Base-by-base conservation (phyloP, 192 early-diverging fungal species). In the Allomyces macrogynus region DNA sequence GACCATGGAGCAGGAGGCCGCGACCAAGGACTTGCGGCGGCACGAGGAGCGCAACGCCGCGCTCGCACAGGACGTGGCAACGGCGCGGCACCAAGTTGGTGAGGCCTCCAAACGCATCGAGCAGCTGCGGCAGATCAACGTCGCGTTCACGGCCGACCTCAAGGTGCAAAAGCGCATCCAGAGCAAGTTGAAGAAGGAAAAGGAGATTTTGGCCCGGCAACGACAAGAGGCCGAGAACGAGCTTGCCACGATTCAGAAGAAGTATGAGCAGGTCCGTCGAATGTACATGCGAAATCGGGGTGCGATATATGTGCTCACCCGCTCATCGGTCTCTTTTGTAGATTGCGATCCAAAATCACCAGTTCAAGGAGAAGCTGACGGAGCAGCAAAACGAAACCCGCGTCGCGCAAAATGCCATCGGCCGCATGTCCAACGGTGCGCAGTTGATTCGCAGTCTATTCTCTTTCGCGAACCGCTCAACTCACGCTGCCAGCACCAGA, bases 151-250 rank as follows among this genome's bases (percentile, higher is more conserved):
- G 40, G 71, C 73, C 7, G 77, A 73, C 40, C 61, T 80, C 61
- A 80, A 80, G 64, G 75, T 80, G 23, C 77, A 80, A 24, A 63
- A 68, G 25, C 68, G 76, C n/a, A 73, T 80, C 16, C 66, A 77
- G 61, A 65, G 64, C 22, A 80, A 80, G 66, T 22, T 80, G 32
- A 75, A 76, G 61, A 77, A 73, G 61, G 76, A 78, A 67, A 60
- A 75, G 12, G 71, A 75, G 43, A 24, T 70, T 25, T 43, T 43
- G 24, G 66, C 66, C 14, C 42, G 23, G 24, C 40, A 63, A 20
- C 61, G 72, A 23, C 69, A 70, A 60, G 64, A 65, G 4, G 61
- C 61, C 1, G 79, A 80, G 64, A 63, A 44, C 11, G 71, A 67
- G 24, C 26, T 67, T 0, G 71, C 71, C 69, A 64, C 70, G 43